Evolutionary conservation across 768 basidiomycete genomes (phyloP).

Genomic region (Russula sp.): DNA sequence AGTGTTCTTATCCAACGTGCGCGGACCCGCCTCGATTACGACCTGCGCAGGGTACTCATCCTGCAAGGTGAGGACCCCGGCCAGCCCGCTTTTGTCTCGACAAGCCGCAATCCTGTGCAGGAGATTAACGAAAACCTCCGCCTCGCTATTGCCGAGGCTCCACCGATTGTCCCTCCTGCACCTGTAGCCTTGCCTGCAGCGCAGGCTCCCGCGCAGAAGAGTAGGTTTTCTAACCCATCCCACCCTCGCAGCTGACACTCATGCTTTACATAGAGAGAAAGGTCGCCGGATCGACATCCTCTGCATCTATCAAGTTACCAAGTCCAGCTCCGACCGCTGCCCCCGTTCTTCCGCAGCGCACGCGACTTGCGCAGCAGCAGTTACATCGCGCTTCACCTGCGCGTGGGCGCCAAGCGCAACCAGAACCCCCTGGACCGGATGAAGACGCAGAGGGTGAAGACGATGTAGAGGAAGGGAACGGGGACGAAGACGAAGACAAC

Average conservation of each 20-base stretch:
- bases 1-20: slow-evolving; percentile 42
- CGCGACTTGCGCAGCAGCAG: slow-evolving; percentile 30
- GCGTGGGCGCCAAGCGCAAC: slow-evolving; percentile 12
- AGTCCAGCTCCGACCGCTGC: slow-evolving; percentile 31
- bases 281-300: slow-evolving; percentile 24
- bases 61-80: slow-evolving; percentile 41
- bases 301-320: slow-evolving; percentile 32
- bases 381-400: slow-evolving; percentile 22
- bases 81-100: slow-evolving; percentile 28
- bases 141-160: slow-evolving; percentile 19
- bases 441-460: slow-evolving; percentile 36
- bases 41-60: slow-evolving; percentile 39
- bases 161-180: slow-evolving; percentile 12
- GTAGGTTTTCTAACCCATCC: background rate
- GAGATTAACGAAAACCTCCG: slow-evolving; percentile 30
- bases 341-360: slow-evolving; percentile 25
- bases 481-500: slow-evolving; percentile 43
- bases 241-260: background rate
- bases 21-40: slow-evolving; percentile 42
- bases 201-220: slow-evolving; percentile 15
- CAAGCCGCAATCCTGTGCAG: slow-evolving; percentile 34
- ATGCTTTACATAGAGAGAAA: slow-evolving; percentile 20
- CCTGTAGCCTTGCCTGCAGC: slow-evolving; percentile 10
- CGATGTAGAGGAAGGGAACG: slow-evolving; percentile 34
- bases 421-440: slow-evolving; percentile 24